Conservation (phyloP, 2,329 filamentous ascomycete species). For the Geosmithia putterillii region DNA sequence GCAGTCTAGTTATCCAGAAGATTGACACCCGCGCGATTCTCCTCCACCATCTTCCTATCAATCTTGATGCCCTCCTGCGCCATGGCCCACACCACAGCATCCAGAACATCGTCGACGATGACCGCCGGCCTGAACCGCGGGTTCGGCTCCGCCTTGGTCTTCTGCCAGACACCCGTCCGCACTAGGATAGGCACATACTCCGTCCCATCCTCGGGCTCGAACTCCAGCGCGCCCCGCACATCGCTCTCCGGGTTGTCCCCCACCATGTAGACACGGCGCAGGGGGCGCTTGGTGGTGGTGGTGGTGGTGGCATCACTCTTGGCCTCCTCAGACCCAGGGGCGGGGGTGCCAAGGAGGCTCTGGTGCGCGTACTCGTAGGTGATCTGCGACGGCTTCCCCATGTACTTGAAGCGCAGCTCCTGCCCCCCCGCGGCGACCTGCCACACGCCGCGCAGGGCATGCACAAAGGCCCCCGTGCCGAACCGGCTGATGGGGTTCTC, state of each 20-base stretch:
- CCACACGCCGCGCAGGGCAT: conserved; percentile 74
- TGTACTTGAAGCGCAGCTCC: conserved; percentile 48
- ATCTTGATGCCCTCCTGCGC: conserved; percentile 35
- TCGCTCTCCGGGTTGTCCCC: conserved; percentile 86
- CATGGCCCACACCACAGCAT: conserved; percentile 68
- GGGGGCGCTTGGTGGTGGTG: no score
- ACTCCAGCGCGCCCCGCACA: conserved; percentile 76
- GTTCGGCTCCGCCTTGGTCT: conserved; percentile 22
- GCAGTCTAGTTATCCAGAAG: no score
- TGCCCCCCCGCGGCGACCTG: conserved; percentile 52
- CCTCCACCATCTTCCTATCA: conserved; percentile 7
- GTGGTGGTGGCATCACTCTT: no score
- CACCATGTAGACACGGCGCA: conserved; percentile 82
- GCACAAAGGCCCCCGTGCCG: conserved; percentile 83
- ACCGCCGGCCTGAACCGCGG: conserved; percentile 51
- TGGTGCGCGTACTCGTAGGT: conserved; percentile 79
- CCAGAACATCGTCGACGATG: conserved; percentile 62
- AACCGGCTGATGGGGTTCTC: conserved; percentile 75
- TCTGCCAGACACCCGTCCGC: conserved; percentile 62
- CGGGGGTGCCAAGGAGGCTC: conserved; percentile 41
- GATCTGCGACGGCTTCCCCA: conserved; percentile 69
- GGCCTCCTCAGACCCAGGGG: conserved; percentile 19
- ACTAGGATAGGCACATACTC: conserved; percentile 70
- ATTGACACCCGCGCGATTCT: neutral
- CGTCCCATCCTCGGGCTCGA: conserved; percentile 51